These are phyloP conservation scores for Medicago lupulina DNA, from an alignment of 306 rosid genomes.

Conservation along the genomic window DNA sequence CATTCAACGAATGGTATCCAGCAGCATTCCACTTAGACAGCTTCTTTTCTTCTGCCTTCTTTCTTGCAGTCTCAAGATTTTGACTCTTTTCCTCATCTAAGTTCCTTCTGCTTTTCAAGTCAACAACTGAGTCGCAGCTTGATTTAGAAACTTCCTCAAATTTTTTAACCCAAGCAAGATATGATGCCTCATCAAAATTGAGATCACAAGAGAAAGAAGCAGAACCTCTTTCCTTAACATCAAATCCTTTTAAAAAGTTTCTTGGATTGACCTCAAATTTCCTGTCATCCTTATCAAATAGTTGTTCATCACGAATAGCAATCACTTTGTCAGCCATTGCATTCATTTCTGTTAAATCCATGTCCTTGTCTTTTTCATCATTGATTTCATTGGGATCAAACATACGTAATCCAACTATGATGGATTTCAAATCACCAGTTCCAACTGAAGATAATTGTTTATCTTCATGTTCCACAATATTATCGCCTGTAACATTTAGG, in stretches of 20 bases:
- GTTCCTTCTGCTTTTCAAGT: slow-evolving; percentile 53
- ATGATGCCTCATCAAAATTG: slow-evolving; percentile 76
- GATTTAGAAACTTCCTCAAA: slow-evolving; percentile 73
- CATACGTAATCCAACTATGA: slow-evolving; percentile 75
- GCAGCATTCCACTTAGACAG: slow-evolving; percentile 78
- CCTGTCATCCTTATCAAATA: slow-evolving; percentile 57
- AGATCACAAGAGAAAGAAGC: slow-evolving; percentile 52
- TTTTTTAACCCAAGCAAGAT: slow-evolving; percentile 87
- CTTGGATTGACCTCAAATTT: slow-evolving; percentile 73
- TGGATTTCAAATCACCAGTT: slow-evolving; percentile 74
- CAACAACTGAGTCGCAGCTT: slow-evolving; percentile 49
- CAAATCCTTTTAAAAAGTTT: slow-evolving; percentile 49
- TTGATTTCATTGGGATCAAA: slow-evolving; percentile 64
- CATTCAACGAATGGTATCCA: slow-evolving; percentile 75
- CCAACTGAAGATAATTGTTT: slow-evolving; percentile 59
- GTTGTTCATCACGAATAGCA: slow-evolving; percentile 57
- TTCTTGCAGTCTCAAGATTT: slow-evolving; percentile 75
- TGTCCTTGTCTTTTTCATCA: slow-evolving; percentile 50
- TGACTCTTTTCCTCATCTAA: slow-evolving; percentile 54
- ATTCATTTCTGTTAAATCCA: slow-evolving; percentile 58
- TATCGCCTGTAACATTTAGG: slow-evolving; percentile 76
- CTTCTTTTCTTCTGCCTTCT: slow-evolving; percentile 82
- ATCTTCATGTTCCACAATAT: slow-evolving; percentile 53
- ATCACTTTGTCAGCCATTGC: slow-evolving; percentile 75
- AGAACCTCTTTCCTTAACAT: slow-evolving; percentile 49